Evolutionary conservation across 257 asterid genomes (phyloP).

Genomic region (Ajuga chamaepitys): DNA sequence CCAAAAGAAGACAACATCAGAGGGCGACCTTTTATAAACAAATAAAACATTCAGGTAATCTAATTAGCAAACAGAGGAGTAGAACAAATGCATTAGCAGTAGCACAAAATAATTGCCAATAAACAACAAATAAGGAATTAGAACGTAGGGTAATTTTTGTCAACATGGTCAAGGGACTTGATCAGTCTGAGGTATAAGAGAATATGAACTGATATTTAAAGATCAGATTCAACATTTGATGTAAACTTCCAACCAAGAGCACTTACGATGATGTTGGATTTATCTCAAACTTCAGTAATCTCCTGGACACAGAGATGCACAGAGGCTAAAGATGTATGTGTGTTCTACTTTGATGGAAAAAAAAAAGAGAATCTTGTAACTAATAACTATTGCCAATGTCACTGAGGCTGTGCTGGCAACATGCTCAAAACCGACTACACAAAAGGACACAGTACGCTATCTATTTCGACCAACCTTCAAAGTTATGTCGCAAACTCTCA

Average conservation of each 20-base stretch:
- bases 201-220: background rate
- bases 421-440: background rate
- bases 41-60: background rate
- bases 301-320: background rate
- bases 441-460: background rate
- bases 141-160: background rate
- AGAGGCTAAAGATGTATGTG: background rate
- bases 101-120: background rate
- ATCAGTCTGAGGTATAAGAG: background rate
- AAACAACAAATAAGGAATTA: background rate
- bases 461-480: background rate
- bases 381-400: background rate
- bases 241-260: conserved; percentile 6
- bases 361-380: background rate
- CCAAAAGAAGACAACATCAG: conserved; percentile 16
- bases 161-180: background rate
- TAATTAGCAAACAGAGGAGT: background rate
- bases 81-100: conserved; percentile 3
- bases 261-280: background rate
- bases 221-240: background rate
- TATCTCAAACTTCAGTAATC: background rate
- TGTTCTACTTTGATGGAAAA: background rate
- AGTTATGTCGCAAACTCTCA: background rate
- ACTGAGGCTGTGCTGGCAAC: background rate
- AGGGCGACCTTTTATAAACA: background rate